A percentile compares a stretch with the other conserved stretches of the same genome.
These are phyloP conservation scores for Fusarium gaditjirri DNA, from an alignment of 2,329 filamentous ascomycete genomes.

Conservation along the genomic window DNA sequence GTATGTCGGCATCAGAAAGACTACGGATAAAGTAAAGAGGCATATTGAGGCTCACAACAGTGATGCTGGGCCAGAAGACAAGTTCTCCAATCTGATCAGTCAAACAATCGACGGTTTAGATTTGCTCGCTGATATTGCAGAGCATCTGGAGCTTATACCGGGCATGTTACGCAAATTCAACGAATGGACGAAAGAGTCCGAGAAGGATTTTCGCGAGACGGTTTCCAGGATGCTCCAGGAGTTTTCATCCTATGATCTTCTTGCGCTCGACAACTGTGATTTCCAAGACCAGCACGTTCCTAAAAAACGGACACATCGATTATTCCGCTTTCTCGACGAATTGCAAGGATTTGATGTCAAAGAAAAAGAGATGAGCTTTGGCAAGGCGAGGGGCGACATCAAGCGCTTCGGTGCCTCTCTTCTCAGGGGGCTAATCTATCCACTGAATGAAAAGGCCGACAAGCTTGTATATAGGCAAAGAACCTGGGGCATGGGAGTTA, in stretches of 20 bases:
- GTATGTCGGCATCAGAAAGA: conserved; percentile 33
- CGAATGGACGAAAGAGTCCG: neutral
- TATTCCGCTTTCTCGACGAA: conserved; percentile 38
- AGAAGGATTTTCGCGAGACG: neutral
- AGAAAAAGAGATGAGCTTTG: conserved; percentile 4
- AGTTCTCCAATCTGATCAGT: conserved; percentile 38
- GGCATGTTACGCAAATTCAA: neutral
- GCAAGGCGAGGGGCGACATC: conserved; percentile 36
- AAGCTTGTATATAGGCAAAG: neutral
- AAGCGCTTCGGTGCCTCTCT: conserved; percentile 42
- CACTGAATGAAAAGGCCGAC: conserved; percentile 1
- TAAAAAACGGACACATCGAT: conserved; percentile 19
- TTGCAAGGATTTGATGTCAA: conserved; percentile 22
- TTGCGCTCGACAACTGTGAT: conserved; percentile 31
- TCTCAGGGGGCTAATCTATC: conserved; percentile 20
- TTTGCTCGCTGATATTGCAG: conserved; percentile 34
- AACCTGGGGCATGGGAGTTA: neutral
- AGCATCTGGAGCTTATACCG: conserved; percentile 29
- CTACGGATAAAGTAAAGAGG: conserved; percentile 28
- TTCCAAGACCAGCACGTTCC: conserved; percentile 13
- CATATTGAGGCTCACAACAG: conserved; percentile 32
- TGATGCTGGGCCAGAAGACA: neutral
- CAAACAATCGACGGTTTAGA: conserved; percentile 36
- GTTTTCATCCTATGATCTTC: conserved; percentile 17
- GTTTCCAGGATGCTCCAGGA: neutral